These are phyloP conservation scores for Colletotrichum sp. DNA, from an alignment of 2,329 filamentous ascomycete species.

Conservation along the genomic window DNA sequence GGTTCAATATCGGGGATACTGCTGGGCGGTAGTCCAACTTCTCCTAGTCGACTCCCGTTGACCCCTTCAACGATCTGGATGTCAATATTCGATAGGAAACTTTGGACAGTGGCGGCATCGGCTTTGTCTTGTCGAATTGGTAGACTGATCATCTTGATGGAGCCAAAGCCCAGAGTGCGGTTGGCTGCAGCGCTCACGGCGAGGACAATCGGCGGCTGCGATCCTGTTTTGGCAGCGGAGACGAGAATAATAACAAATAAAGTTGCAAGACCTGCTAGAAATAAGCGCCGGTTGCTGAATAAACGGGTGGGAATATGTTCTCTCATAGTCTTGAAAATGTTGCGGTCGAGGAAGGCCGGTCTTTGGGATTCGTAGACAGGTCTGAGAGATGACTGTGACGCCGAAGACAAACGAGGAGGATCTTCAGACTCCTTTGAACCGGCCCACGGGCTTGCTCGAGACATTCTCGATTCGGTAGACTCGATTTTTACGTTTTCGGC, in stretches of 20 bases:
- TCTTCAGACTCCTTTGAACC: not conserved
- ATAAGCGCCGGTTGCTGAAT: not conserved
- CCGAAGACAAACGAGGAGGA: not conserved
- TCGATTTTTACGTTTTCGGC: not conserved
- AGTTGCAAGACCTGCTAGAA: not conserved
- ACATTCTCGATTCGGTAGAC: not conserved
- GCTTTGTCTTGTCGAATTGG: constrained; percentile 28
- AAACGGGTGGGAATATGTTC: not conserved
- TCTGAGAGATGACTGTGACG: not conserved
- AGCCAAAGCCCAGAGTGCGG: constrained; percentile 27
- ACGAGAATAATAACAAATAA: not conserved
- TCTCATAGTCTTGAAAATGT: not conserved
- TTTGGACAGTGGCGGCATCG: constrained; percentile 31
- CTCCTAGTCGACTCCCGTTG: constrained; percentile 22
- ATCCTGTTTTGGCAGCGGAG: not conserved
- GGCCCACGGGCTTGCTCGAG: not conserved
- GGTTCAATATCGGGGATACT: constrained; percentile 16
- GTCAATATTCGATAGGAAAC: constrained; percentile 29
- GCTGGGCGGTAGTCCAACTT: constrained; percentile 29
- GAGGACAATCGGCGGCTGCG: not conserved
- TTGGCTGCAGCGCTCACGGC: constrained; percentile 24
- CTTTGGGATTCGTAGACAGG: not conserved
- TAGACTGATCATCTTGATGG: constrained; percentile 30
- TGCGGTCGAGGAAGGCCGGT: not conserved
- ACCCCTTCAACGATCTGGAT: constrained; percentile 26